A percentile compares a stretch with the other conserved stretches of the same genome.
Conservation (phyloP, 768 basidiomycete genomes). For the Gymnopilus dilepis region DNA sequence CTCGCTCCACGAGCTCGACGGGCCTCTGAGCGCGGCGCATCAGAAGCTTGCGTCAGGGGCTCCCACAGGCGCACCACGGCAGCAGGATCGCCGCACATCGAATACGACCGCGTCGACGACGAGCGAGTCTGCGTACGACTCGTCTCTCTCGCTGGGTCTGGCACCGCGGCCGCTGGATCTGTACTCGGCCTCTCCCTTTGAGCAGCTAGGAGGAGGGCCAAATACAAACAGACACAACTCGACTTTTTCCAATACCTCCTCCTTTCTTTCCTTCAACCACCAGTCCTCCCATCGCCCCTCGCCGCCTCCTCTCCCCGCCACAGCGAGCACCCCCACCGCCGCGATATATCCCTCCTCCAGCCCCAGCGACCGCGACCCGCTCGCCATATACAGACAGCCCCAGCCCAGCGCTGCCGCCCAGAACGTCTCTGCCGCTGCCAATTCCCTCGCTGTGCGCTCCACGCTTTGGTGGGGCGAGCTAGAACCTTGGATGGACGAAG, state of each 20-base stretch:
- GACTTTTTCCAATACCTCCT: constrained; percentile 26
- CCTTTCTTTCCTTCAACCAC: constrained; percentile 54
- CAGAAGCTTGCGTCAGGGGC: constrained; percentile 14
- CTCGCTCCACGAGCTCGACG: constrained; percentile 28
- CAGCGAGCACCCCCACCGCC: constrained; percentile 24
- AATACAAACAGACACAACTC: constrained; percentile 55
- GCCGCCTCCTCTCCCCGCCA: constrained; percentile 37
- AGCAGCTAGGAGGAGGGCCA: constrained; percentile 20
- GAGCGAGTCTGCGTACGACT: too few relatives aligned
- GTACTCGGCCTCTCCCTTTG: not conserved
- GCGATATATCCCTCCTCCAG: constrained; percentile 32
- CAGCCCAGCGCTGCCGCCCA: constrained; percentile 27
- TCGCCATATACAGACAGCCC: constrained; percentile 29
- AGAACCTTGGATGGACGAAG: constrained; percentile 97
- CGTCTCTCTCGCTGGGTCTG: constrained; percentile 34
- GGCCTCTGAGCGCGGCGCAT: constrained; percentile 12
- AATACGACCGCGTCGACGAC: too few relatives aligned
- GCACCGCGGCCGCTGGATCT: constrained; percentile 24
- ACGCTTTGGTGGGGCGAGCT: constrained; percentile 89
- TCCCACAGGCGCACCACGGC: constrained; percentile 24
- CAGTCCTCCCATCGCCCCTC: constrained; percentile 38
- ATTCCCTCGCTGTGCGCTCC: constrained; percentile 46
- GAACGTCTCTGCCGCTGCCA: constrained; percentile 26
- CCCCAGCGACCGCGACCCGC: constrained; percentile 38
- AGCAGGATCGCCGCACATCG: constrained; percentile 40